phyloP scores from a whole-genome alignment of 78 protist genomes.

The Dictyostelium brefeldianum region DNA sequence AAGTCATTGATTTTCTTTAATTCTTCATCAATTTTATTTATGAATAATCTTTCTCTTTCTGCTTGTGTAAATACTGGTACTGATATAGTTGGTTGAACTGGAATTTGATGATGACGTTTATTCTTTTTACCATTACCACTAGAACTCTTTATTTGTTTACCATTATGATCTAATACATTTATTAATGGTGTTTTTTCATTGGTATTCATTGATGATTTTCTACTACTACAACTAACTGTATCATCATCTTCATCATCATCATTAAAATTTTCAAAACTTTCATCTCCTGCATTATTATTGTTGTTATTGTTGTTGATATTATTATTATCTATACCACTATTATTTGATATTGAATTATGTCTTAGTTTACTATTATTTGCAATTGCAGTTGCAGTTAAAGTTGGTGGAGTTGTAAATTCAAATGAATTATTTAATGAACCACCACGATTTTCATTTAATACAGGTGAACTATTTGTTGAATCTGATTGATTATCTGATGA shows the following conservation, averaged over 20 bases:
- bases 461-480: not conserved
- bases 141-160: not conserved
- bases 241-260: not conserved
- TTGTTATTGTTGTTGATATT: not conserved
- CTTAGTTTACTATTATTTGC: not conserved
- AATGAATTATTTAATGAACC: no score
- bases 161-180: constrained; percentile 1
- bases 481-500: constrained; percentile 9
- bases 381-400: not conserved
- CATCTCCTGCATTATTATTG: not conserved
- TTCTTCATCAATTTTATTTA: constrained; percentile 52
- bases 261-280: no score
- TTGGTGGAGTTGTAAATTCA: not conserved
- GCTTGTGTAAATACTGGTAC: not conserved
- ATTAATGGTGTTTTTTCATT: constrained; percentile 37
- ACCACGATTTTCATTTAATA: not conserved
- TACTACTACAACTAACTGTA: not conserved
- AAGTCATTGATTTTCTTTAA: constrained; percentile 44
- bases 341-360: no score
- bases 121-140: not conserved
- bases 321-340: not conserved
- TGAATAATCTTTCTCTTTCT: constrained; percentile 44
- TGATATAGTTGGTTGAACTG: not conserved
- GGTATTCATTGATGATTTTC: not conserved
- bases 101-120: not conserved